Conservation (phyloP, 495 filamentous ascomycete genomes). For the Hamigera avellanea region DNA sequence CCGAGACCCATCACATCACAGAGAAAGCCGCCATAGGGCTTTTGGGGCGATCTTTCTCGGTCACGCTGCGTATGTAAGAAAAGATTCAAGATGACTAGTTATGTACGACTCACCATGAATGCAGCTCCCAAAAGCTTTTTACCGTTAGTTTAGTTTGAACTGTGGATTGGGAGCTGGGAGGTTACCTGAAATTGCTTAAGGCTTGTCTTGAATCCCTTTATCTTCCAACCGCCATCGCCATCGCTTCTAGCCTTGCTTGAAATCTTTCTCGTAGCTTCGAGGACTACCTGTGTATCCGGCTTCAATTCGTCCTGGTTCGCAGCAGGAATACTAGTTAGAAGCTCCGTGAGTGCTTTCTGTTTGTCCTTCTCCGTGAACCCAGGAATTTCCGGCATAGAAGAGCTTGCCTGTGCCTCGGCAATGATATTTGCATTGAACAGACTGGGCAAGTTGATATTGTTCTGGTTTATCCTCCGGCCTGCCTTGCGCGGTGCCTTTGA, state of each 20-base stretch:
- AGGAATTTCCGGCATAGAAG: constrained; percentile 2
- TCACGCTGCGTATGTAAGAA: constrained; percentile 15
- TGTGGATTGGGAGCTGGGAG: not conserved
- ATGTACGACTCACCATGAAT: constrained; percentile 37
- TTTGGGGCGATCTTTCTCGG: constrained; percentile 29
- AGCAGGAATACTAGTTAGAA: constrained; percentile 12
- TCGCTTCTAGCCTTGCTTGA: constrained; percentile 19
- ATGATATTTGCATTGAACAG: constrained; percentile 6
- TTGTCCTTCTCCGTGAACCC: constrained; percentile 5
- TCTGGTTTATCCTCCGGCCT: not conserved
- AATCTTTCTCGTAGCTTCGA: constrained; percentile 30
- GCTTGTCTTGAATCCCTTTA: constrained; percentile 34
- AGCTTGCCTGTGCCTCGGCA: constrained; percentile 10
- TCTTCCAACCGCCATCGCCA: constrained; percentile 29
- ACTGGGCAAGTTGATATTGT: constrained; percentile 1
- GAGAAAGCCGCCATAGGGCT: constrained; percentile 42
- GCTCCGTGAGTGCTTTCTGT: constrained; percentile 9
- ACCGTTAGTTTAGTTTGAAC: no score
- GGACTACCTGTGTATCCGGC: constrained; percentile 8
- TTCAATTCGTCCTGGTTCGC: constrained; percentile 4
- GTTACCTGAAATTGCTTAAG: constrained; percentile 40
- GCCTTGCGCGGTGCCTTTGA: no score
- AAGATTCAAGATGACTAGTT: not conserved
- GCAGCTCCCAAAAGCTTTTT: constrained; percentile 34
- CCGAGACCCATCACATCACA: constrained; percentile 57